Conservation (phyloP, 306 rosid genomes). For the Glycine latifolia region DNA sequence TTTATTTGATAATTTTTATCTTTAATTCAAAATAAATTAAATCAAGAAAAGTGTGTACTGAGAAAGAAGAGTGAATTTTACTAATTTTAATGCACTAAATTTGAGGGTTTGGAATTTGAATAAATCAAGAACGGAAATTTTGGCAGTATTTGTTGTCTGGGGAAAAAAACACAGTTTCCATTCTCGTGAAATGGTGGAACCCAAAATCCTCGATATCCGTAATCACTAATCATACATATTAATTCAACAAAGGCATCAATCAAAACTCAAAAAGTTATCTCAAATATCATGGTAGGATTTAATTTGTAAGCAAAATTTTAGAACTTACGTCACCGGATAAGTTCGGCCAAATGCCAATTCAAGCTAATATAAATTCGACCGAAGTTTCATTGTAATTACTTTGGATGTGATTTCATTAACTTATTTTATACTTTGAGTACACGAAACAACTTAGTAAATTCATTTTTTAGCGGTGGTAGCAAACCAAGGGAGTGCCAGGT, state of each 20-base stretch:
- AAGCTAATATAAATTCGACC: not conserved
- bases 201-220: not conserved
- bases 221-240: not conserved
- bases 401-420: not conserved
- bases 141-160: not conserved
- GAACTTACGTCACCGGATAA: not conserved
- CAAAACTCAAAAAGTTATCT: not conserved
- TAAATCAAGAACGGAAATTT: not conserved
- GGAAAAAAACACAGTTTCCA: slow-evolving; percentile 11
- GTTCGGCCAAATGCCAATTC: not conserved
- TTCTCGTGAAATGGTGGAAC: slow-evolving; percentile 31
- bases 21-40: no score
- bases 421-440: not conserved
- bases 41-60: no score
- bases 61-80: no score
- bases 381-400: not conserved
- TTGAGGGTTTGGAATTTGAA: not conserved
- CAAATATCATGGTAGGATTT: not conserved
- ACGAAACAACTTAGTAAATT: not conserved
- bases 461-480: not conserved
- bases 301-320: not conserved
- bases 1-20: no score
- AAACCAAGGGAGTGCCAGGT: not conserved
- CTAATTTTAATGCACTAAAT: not conserved
- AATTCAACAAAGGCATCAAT: not conserved